phyloP scores from a whole-genome alignment of 202 grass and related monocot genomes.

The Eragrostis tef region DNA sequence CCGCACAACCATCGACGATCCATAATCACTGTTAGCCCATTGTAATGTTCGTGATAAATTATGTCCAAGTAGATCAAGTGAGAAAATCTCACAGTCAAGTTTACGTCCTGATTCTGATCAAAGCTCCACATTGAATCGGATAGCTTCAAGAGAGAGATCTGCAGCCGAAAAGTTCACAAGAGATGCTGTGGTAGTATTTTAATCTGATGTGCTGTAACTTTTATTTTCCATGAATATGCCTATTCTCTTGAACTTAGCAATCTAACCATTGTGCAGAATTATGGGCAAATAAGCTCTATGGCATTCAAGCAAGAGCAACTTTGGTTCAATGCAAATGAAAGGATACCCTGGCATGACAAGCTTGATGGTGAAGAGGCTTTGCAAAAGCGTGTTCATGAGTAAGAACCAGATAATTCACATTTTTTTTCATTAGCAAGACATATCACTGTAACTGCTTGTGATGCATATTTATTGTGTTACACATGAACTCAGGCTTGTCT shows the following conservation, averaged over 20 bases:
- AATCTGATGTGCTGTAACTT: conserved; percentile 41
- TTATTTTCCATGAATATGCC: conserved; percentile 21
- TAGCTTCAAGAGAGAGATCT: conserved; percentile 70
- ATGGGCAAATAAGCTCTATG: conserved; percentile 72
- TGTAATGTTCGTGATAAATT: conserved; percentile 16
- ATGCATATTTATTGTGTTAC: conserved; percentile 41
- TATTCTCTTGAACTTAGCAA: conserved; percentile 51
- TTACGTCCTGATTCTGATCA: conserved; percentile 58
- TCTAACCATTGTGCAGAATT: conserved; percentile 60
- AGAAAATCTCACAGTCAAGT: conserved; percentile 53
- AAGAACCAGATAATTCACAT: conserved; percentile 51
- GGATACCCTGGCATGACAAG: conserved; percentile 95
- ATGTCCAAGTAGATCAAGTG: too few relatives aligned
- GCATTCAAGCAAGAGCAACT: conserved; percentile 90
- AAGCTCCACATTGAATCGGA: conserved; percentile 60
- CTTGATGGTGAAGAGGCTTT: conserved; percentile 94
- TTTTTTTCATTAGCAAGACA: conserved; percentile 33
- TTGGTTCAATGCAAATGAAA: conserved; percentile 90
- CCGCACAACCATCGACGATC: conserved; percentile 11
- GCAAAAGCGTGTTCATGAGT: conserved; percentile 98
- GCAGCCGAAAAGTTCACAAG: conserved; percentile 46
- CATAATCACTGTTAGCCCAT: neutral
- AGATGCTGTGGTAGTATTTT: conserved; percentile 57
- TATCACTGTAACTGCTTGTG: conserved; percentile 45
- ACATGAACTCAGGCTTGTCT: conserved; percentile 72